These are phyloP conservation scores for Ceratonia siliqua DNA, from an alignment of 306 rosid species.

Conservation along the genomic window DNA sequence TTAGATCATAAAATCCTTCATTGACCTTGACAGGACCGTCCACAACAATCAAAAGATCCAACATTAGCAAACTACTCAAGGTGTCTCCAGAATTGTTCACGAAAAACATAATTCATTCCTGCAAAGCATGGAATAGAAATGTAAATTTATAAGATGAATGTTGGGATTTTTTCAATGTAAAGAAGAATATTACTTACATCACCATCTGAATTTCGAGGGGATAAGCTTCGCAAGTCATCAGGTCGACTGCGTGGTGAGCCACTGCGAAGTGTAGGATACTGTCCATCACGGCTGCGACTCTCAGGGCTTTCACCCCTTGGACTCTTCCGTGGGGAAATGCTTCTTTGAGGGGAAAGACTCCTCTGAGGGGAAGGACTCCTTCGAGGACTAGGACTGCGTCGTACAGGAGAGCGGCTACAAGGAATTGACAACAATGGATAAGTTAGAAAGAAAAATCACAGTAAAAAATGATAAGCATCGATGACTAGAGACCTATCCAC, in stretches of 20 bases:
- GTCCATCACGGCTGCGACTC: constrained; percentile 49
- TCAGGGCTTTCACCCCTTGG: constrained; percentile 60
- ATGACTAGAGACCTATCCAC: constrained; percentile 56
- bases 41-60: constrained; percentile 41
- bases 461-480: neutral
- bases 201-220: constrained; percentile 56
- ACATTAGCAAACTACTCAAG: constrained; percentile 31
- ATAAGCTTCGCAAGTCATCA: constrained; percentile 59
- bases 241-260: constrained; percentile 57
- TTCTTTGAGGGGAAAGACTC: constrained; percentile 56
- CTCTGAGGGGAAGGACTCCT: constrained; percentile 56
- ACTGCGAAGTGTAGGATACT: constrained; percentile 58
- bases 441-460: neutral
- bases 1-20: constrained; percentile 42
- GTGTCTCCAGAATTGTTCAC: constrained; percentile 30
- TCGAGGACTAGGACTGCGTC: constrained; percentile 57
- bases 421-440: constrained; percentile 1
- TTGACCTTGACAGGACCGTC: constrained; percentile 49
- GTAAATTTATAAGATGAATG: neutral
- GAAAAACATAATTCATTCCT: constrained; percentile 47
- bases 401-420: constrained; percentile 65
- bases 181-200: constrained; percentile 74
- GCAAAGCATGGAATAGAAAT: constrained; percentile 8
- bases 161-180: too few relatives aligned
- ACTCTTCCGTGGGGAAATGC: constrained; percentile 53